These are phyloP conservation scores for Podila minutissima DNA, from an alignment of 192 early-diverging fungal genomes.

Conservation along the genomic window DNA sequence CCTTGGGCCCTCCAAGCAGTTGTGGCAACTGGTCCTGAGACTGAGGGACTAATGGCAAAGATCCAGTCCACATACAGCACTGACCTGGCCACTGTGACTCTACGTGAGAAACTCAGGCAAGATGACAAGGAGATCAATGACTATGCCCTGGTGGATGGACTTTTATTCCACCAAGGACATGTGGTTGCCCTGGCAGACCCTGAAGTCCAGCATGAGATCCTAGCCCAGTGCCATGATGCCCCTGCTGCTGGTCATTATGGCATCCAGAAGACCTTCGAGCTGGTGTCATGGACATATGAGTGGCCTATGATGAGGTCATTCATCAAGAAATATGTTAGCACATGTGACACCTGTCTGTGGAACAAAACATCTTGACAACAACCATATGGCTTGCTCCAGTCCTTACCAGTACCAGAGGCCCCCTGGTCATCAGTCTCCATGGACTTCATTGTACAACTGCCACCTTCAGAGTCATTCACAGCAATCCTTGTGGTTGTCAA, in stretches of 20 bases:
- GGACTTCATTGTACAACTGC: conserved; percentile 55
- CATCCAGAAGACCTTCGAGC: conserved; percentile 41
- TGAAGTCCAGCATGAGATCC: conserved; percentile 7
- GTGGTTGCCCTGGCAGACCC: conserved; percentile 13
- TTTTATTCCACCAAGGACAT: conserved; percentile 14
- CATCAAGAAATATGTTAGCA: conserved; percentile 38
- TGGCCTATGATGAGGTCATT: conserved; percentile 51
- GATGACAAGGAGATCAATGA: no score
- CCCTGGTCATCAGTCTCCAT: conserved; percentile 56
- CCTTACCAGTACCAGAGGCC: conserved; percentile 27
- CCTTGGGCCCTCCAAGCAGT: no score
- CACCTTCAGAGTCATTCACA: conserved; percentile 8
- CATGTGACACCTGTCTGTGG: conserved; percentile 40
- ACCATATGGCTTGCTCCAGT: conserved; percentile 49
- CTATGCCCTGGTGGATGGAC: conserved; percentile 7
- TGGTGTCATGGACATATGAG: conserved; percentile 24
- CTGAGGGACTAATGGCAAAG: no score
- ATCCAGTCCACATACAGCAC: no score
- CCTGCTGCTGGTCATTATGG: conserved; percentile 51
- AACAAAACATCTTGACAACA: conserved; percentile 30
- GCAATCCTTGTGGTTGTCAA: conserved; percentile 58
- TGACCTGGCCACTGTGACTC: no score
- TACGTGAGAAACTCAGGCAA: no score
- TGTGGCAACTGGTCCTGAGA: no score
- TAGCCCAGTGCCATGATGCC: conserved; percentile 34